Evolutionary conservation across 2,329 filamentous ascomycete genomes (phyloP).

Genomic region (Ascosphaera apis): DNA sequence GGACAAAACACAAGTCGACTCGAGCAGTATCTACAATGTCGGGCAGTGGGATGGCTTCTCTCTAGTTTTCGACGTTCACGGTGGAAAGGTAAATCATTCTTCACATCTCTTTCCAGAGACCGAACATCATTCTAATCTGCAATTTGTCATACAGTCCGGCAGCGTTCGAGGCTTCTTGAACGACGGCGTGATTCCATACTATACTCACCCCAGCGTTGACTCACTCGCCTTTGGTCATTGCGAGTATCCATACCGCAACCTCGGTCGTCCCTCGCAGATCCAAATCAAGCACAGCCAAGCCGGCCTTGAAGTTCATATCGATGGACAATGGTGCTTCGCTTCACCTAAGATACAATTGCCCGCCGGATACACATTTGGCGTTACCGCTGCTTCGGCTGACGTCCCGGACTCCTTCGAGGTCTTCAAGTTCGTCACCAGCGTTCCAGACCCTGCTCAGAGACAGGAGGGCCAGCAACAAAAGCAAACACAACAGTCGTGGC

Average conservation of each 20-base stretch:
- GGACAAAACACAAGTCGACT: constrained; percentile 38
- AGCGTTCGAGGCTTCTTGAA: constrained; percentile 84
- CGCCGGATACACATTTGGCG: constrained; percentile 57
- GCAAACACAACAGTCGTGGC: constrained; percentile 10
- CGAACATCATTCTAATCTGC: not conserved
- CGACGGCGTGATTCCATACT: constrained; percentile 64
- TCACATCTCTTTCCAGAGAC: not conserved
- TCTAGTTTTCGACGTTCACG: constrained; percentile 64
- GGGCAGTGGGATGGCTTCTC: constrained; percentile 76
- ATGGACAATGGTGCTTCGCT: constrained; percentile 53
- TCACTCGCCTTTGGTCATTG: constrained; percentile 83
- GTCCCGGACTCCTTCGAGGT: constrained; percentile 87
- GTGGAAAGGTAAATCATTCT: constrained; percentile 29
- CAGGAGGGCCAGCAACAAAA: constrained; percentile 12
- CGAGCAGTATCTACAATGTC: constrained; percentile 63
- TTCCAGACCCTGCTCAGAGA: constrained; percentile 14
- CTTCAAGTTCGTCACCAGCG: constrained; percentile 61
- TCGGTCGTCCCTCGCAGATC: constrained; percentile 61
- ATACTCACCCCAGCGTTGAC: constrained; percentile 52
- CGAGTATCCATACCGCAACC: constrained; percentile 72
- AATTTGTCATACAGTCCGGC: constrained; percentile 30
- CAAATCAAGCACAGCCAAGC: constrained; percentile 44
- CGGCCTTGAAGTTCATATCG: constrained; percentile 55
- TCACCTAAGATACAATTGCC: constrained; percentile 30
- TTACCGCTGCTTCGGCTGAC: constrained; percentile 73